Evolutionary conservation across 2,329 filamentous ascomycete genomes (phyloP).

Genomic region (Sclerotinia nivalis): DNA sequence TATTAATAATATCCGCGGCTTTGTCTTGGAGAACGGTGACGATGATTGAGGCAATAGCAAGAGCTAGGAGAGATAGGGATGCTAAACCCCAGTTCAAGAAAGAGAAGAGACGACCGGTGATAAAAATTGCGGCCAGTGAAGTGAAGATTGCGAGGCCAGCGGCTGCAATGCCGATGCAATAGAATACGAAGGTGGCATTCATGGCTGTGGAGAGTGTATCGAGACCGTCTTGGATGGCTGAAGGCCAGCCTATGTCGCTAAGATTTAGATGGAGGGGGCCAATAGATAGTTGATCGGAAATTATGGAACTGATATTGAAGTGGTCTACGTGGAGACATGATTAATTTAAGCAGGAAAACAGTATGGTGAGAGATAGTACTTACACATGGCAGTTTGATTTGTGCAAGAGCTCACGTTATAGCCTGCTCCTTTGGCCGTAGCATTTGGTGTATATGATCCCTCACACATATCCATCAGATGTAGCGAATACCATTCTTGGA

Average conservation of each 20-base stretch:
- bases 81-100: constrained; percentile 52
- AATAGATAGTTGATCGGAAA: constrained; percentile 51
- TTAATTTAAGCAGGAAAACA: not conserved
- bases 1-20: constrained; percentile 50
- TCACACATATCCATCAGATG: constrained; percentile 63
- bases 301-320: constrained; percentile 54
- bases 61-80: constrained; percentile 51
- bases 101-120: constrained; percentile 46
- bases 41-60: constrained; percentile 74
- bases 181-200: constrained; percentile 58
- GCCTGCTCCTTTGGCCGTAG: constrained; percentile 44
- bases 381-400: constrained; percentile 53
- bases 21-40: constrained; percentile 62
- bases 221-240: constrained; percentile 55
- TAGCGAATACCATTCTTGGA: constrained; percentile 61
- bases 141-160: constrained; percentile 52
- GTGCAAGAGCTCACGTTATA: constrained; percentile 58
- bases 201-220: constrained; percentile 51
- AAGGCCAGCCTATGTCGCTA: constrained; percentile 56
- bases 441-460: constrained; percentile 44
- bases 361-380: constrained; percentile 14
- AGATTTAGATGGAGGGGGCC: constrained; percentile 48
- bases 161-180: constrained; percentile 57
- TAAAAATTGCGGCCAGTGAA: constrained; percentile 48
- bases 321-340: constrained; percentile 38